phyloP scores from a whole-genome alignment of 1,139 yeast genomes.

The Saccharomyces hybrid region DNA sequence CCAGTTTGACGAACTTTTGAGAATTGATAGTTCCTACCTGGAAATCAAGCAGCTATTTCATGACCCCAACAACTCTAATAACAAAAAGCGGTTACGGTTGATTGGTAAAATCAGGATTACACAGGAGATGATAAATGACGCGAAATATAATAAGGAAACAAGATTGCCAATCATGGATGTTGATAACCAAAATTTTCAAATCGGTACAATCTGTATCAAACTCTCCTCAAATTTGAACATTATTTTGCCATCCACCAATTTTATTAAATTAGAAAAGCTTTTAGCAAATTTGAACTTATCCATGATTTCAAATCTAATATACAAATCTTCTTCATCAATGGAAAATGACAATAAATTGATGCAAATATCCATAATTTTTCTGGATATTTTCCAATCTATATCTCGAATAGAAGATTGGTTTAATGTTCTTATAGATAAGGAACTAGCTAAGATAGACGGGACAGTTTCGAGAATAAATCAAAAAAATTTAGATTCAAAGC shows the following conservation, averaged over 20 bases:
- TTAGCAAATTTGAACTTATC: conserved; percentile 35
- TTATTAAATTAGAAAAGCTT: conserved; percentile 54
- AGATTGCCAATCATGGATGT: conserved; percentile 29
- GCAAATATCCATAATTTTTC: conserved; percentile 43
- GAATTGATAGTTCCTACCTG: conserved; percentile 34
- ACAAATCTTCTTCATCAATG: conserved; percentile 31
- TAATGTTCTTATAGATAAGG: conserved; percentile 56
- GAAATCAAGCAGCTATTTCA: conserved; percentile 38
- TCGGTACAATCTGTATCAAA: conserved; percentile 54
- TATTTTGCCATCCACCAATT: conserved; percentile 51
- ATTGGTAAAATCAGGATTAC: conserved; percentile 51
- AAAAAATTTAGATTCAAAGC: conserved; percentile 15
- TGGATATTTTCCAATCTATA: conserved; percentile 60
- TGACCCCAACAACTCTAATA: conserved; percentile 33
- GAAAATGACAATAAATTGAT: conserved; percentile 40
- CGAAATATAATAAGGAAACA: conserved; percentile 28
- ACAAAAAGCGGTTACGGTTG: conserved; percentile 23
- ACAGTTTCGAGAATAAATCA: conserved; percentile 9
- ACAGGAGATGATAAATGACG: conserved; percentile 42
- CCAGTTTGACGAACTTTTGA: conserved; percentile 47
- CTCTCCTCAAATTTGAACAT: conserved; percentile 49
- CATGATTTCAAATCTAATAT: conserved; percentile 1
- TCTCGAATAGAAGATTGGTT: conserved; percentile 65
- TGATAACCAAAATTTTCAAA: conserved; percentile 26
- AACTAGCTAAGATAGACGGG: conserved; percentile 42